Evolutionary conservation across 164 flowering plant species (phyloP).

Genomic region (Berberis thunbergii): DNA sequence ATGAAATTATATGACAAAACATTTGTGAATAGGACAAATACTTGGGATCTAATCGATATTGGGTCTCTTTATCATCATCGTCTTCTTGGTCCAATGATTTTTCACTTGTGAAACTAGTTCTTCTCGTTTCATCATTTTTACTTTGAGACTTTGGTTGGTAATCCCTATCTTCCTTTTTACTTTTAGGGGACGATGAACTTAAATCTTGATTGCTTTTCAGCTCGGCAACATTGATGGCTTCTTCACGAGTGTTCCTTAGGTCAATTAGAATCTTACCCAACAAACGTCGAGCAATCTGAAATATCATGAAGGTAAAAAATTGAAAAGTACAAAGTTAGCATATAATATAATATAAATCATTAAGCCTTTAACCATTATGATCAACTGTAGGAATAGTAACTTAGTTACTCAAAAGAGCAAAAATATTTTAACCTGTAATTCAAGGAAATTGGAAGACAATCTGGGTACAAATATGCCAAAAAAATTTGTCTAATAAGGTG

Average conservation of each 20-base stretch:
- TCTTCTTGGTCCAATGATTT: conserved; percentile 83
- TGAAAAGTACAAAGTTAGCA: background rate
- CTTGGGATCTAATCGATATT: conserved; percentile 98
- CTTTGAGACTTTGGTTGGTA: conserved; percentile 27
- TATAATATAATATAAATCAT: background rate
- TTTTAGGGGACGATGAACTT: conserved; percentile 15
- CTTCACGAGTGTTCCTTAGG: conserved; percentile 91
- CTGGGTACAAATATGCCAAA: too few species aligned
- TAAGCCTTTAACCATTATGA: too few species aligned
- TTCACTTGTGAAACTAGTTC: conserved; percentile 61
- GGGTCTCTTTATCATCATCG: conserved; percentile 88
- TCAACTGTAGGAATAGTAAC: too few species aligned
- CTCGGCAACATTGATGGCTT: conserved; percentile 86
- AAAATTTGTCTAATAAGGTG: too few species aligned
- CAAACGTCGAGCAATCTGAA: conserved; percentile 92
- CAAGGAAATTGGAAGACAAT: too few species aligned
- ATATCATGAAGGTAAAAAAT: background rate
- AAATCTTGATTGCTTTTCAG: conserved; percentile 59
- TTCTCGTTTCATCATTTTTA: conserved; percentile 49
- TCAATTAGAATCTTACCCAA: conserved; percentile 96
- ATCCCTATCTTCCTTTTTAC: conserved; percentile 45
- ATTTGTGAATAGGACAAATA: conserved; percentile 13
- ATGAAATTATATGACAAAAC: conserved; percentile 1
- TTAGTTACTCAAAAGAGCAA: too few species aligned
- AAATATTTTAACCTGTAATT: too few species aligned